Evolutionary conservation across 2,329 filamentous ascomycete species (phyloP), one percentile per base, ranked within the genome.

Genomic region (Penicillium brasilianum): DNA sequence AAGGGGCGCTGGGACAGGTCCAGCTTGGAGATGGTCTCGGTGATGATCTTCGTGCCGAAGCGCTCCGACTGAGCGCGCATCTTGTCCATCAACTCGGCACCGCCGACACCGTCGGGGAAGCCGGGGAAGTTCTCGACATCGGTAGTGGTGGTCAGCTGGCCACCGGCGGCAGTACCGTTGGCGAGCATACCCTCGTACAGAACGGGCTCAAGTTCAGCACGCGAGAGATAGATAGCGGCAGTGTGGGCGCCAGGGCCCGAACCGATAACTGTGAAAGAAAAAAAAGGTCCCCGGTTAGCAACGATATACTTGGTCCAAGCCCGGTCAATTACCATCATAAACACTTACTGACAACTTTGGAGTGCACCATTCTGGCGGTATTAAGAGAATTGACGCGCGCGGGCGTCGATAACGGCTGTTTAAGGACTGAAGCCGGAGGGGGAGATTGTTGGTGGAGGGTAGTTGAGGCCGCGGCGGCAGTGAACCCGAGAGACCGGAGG

Each of bases 51-150:
- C 65, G 96, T 97, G 74, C 95, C 96, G 80, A 97, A 98, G 63
- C 89, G 89, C 79, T 90, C 87, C 61, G 93, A 97, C 81, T 99
- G 95, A 63, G 85, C 87, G 78, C 90, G 90, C 94, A 99, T 98
- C 78, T 89, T 87, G 70, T 97, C 94, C 95, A 99, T 99, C 68
- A 99, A 83, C 74, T 92, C 90, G 59, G 86, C 81, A 68, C 95
- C 95, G 80, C 92, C 90, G 77, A 99, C 93, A 66, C 90, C 91
- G 71, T 91, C 87, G 73, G 91, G 90, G 82, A 98, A 99, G 51
- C 95, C 95, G 28, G 95, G 95, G 81, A 90, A 99, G 86, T 99
- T 99, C 84, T 99, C 95, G 62, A 99, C 88, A 70, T 99, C 96
- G 73, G 96, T 98, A 58, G 95, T 99, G 28, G 96, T 99, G 58